A percentile compares a stretch with the other conserved stretches of the same genome.
Conservation (phyloP, 768 basidiomycete species). For the Psilocybe cubensis region DNA sequence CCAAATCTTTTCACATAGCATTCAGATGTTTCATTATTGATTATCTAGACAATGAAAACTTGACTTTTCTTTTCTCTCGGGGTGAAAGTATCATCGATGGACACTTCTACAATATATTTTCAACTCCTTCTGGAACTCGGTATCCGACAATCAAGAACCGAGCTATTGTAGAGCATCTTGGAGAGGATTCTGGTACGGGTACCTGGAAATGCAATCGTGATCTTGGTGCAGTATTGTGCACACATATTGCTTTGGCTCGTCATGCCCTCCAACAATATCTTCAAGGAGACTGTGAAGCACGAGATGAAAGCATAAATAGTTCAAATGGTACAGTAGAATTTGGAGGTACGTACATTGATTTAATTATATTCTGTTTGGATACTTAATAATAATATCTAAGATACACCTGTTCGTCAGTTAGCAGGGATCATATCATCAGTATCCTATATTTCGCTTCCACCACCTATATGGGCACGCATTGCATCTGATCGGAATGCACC, state of each 20-base stretch:
- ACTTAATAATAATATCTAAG: no score
- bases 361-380: neutral
- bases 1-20: neutral
- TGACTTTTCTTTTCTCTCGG: slow-evolving; percentile 3
- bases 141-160: slow-evolving; percentile 5
- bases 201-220: slow-evolving; percentile 9
- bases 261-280: slow-evolving; percentile 8
- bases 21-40: neutral
- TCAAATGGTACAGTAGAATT: no score
- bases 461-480: no score
- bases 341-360: neutral
- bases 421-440: no score
- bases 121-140: neutral
- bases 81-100: neutral
- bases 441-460: no score
- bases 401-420: no score
- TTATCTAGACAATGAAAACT: neutral
- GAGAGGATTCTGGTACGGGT: slow-evolving; percentile 3
- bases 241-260: slow-evolving; percentile 2
- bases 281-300: neutral
- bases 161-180: slow-evolving; percentile 8
- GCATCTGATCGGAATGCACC: slow-evolving; percentile 4
- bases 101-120: slow-evolving; percentile 2
- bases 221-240: neutral
- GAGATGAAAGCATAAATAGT: neutral